These are phyloP conservation scores for Zalerion maritima DNA, from an alignment of 495 filamentous ascomycete species.

Conservation along the genomic window DNA sequence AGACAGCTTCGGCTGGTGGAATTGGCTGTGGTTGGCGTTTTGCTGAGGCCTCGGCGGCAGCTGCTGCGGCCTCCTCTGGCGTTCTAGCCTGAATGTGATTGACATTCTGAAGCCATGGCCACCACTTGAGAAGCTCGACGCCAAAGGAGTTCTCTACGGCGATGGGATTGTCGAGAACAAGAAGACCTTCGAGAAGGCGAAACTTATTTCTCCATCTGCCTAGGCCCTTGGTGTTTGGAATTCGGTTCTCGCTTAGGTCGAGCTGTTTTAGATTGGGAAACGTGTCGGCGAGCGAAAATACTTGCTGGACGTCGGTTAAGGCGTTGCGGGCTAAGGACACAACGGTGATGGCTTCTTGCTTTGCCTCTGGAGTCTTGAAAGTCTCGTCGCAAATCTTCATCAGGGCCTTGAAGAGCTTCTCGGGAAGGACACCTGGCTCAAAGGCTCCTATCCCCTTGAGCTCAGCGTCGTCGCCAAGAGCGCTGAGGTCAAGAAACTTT, in stretches of 20 bases:
- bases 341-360: slow-evolving; percentile 57
- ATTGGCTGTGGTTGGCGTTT: slow-evolving; percentile 40
- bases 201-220: slow-evolving; percentile 65
- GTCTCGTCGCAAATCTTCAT: slow-evolving; percentile 65
- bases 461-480: slow-evolving; percentile 51
- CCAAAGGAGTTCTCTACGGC: slow-evolving; percentile 44
- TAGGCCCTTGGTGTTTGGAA: slow-evolving; percentile 23
- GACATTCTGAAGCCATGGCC: slow-evolving; percentile 57
- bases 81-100: slow-evolving; percentile 59
- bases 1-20: slow-evolving; percentile 51
- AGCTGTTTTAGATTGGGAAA: slow-evolving; percentile 75
- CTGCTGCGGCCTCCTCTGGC: slow-evolving; percentile 44
- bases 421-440: slow-evolving; percentile 47
- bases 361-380: slow-evolving; percentile 49
- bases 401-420: slow-evolving; percentile 80
- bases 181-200: slow-evolving; percentile 57
- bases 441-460: slow-evolving; percentile 64
- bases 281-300: slow-evolving; percentile 56
- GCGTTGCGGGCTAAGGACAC: slow-evolving; percentile 66
- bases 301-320: slow-evolving; percentile 49
- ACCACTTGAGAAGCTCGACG: slow-evolving; percentile 65
- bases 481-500: slow-evolving; percentile 70
- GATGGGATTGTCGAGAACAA: slow-evolving; percentile 64
- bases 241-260: slow-evolving; percentile 61
- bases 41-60: slow-evolving; percentile 15